These are phyloP conservation scores for Candida wancherniae DNA, from an alignment of 805 yeast species.

Conservation along the genomic window DNA sequence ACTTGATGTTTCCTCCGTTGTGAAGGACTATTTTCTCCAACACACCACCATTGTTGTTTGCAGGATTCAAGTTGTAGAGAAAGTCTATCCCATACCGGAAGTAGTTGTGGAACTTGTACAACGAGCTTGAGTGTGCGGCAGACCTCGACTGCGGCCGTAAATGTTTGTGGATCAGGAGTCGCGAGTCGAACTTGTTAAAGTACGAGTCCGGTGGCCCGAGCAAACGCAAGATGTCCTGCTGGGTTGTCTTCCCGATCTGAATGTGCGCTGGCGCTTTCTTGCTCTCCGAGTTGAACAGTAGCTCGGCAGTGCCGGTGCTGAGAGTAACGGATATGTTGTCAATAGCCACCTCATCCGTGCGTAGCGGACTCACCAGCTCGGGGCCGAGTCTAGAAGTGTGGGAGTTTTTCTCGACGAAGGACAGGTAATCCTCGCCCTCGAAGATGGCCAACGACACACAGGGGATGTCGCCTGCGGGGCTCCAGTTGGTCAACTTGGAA, in stretches of 20 bases:
- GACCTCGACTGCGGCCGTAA: constrained; percentile 12
- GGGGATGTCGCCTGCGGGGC: constrained; percentile 25
- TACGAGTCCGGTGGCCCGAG: constrained; percentile 58
- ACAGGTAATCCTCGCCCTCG: constrained; percentile 34
- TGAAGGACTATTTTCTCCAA: constrained; percentile 48
- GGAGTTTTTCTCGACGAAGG: constrained; percentile 14
- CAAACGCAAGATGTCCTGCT: constrained; percentile 42
- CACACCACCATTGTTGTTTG: constrained; percentile 23
- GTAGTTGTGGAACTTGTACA: constrained; percentile 50
- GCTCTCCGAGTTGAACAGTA: constrained; percentile 14
- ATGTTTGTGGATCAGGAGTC: constrained; percentile 39
- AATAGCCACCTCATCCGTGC: constrained; percentile 3
- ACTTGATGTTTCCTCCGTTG: constrained; percentile 46
- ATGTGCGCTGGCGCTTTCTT: constrained; percentile 4
- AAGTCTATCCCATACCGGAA: constrained; percentile 52
- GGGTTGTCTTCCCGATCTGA: constrained; percentile 40
- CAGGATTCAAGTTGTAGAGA: constrained; percentile 39
- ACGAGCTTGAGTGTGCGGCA: constrained; percentile 8
- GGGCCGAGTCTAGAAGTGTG: constrained; percentile 1
- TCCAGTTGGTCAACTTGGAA: constrained; percentile 31
- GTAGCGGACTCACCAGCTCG: neutral
- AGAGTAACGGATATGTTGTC: constrained; percentile 15
- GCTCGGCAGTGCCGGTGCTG: constrained; percentile 20
- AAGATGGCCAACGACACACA: constrained; percentile 39
- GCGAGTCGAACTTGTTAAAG: constrained; percentile 41